Conservation (phyloP, 1,284 basidiomycete genomes). For the Cutaneotrichosporon cavernicola region DNA sequence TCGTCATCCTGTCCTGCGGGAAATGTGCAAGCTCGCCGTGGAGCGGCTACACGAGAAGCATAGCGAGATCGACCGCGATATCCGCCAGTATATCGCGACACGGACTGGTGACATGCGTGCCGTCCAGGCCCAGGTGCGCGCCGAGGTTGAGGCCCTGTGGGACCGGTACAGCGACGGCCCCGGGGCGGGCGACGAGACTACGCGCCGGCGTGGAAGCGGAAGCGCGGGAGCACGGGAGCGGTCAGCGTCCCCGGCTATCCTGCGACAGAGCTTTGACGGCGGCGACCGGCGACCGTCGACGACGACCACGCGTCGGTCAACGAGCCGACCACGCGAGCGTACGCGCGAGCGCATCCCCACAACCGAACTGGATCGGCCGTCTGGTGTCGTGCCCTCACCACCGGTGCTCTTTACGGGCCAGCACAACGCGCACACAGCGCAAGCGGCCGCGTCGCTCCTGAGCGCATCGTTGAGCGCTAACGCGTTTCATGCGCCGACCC, state of each 20-base stretch:
- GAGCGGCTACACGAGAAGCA: slow-evolving; percentile 35
- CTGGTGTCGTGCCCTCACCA: slow-evolving; percentile 11
- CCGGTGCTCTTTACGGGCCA: slow-evolving; percentile 11
- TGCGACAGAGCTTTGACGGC: slow-evolving; percentile 7
- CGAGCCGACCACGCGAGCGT: slow-evolving; percentile 3
- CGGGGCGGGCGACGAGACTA: slow-evolving; percentile 23
- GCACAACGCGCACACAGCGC: slow-evolving; percentile 19
- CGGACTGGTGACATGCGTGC: slow-evolving; percentile 40
- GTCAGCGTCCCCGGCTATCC: slow-evolving; percentile 1
- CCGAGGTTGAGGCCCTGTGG: slow-evolving; percentile 51
- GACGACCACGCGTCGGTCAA: background rate
- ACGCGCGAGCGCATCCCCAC: slow-evolving; percentile 6
- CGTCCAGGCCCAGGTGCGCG: slow-evolving; percentile 44
- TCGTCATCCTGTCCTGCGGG: slow-evolving; percentile 48
- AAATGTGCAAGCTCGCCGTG: slow-evolving; percentile 43
- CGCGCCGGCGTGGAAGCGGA: slow-evolving; percentile 14
- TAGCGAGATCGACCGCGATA: slow-evolving; percentile 40
- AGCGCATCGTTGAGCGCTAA: slow-evolving; percentile 43
- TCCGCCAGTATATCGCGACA: slow-evolving; percentile 35
- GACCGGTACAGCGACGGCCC: slow-evolving; percentile 40
- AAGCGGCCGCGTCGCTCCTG: slow-evolving; percentile 31
- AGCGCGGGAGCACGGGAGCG: background rate
- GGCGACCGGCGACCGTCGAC: background rate
- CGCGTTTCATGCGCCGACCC: slow-evolving; percentile 38
- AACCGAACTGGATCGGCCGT: slow-evolving; percentile 11